A percentile compares a stretch with the other conserved stretches of the same genome.
phyloP scores from a whole-genome alignment of 192 early-diverging fungal species.

The Backusella luteola region DNA sequence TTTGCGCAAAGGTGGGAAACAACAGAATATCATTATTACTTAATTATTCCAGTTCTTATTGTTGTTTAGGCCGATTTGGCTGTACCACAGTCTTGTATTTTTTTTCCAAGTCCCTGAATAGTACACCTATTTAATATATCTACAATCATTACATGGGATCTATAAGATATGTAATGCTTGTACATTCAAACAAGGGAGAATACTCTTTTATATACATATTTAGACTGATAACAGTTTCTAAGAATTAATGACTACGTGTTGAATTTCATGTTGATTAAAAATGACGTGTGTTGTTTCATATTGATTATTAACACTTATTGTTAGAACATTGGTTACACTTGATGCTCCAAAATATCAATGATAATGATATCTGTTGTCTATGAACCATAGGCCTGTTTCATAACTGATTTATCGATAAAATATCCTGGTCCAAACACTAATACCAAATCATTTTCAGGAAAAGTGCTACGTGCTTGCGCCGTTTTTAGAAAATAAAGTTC shows the following conservation, averaged over 20 bases:
- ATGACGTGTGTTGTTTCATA: neutral
- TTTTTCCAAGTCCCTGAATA: neutral
- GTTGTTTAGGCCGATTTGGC: neutral
- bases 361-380: no score
- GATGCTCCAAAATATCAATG: neutral
- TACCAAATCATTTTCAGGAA: neutral
- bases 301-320: neutral
- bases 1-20: neutral
- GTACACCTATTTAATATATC: no score
- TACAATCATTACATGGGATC: neutral
- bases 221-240: no score
- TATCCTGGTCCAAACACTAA: neutral
- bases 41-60: neutral
- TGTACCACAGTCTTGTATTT: neutral
- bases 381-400: no score
- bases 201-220: no score
- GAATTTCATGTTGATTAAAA: neutral
- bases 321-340: neutral
- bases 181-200: neutral
- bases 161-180: neutral
- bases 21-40: neutral
- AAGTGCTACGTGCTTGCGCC: neutral
- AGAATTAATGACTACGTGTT: neutral
- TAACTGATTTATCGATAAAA: no score
- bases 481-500: neutral